Base-by-base conservation (phyloP, 164 flowering plant genomes). In the Stephania japonica region DNA sequence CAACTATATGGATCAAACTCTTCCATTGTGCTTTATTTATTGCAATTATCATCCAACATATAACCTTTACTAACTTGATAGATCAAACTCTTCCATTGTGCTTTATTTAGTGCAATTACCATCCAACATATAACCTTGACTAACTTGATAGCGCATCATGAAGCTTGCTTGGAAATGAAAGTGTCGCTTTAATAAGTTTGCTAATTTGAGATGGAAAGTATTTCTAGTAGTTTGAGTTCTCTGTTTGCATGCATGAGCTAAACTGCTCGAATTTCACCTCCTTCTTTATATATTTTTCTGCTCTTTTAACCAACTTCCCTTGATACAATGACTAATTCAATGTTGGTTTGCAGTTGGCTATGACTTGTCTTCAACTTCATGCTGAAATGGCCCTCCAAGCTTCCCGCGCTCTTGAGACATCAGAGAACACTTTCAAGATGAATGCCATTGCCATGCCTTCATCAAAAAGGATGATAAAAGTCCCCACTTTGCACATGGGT, bases 321-420 rank as follows among this genome's bases (percentile, higher is more conserved):
- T 25, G 6, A 23, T n/a, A 4, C 27, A 42, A 1, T 63, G 43
- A 68, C 11, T 8, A 62, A 12, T 16, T 65, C 50, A 7, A 21
- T 21, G 6, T 41, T 27, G 21, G 25, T 44, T 19, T 49, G 47
- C 78, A 95, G 99, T 83, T 93, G 92, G 99, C 98, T 25, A 84
- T 91, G 94, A 78, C 85, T 68, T 95, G 99, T 79, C 92, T 95
- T 73, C 93, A 89, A 74, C 94, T 91, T 53, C 98, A 95, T 76
- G 81, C 99, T 61, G 98, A 95, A 87, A 86, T 93, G 99, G 96
- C 96, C 42, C 91, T 93, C 74, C 91, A 88, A 85, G 90, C 94
- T 78, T 88, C 96, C 21, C 85, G 99, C 72, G 87, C 90, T 41
- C 73, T 95, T 21, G 91, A 91, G 71, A 80, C 91, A 0, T 76